These are phyloP conservation scores for Ramularia endophylla DNA, from an alignment of 2,329 filamentous ascomycete species.

Conservation along the genomic window DNA sequence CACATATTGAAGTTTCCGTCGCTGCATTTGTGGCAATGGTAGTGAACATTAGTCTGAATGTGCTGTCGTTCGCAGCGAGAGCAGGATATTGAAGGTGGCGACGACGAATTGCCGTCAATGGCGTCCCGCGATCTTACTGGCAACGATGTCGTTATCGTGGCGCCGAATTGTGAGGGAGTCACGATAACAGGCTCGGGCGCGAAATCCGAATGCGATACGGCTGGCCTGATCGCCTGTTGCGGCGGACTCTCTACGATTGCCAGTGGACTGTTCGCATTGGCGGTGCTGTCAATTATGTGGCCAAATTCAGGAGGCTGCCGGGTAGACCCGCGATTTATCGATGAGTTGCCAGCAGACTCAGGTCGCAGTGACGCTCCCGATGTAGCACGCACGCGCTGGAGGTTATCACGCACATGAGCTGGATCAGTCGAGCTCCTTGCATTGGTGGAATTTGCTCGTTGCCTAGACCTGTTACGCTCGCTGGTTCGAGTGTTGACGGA, in stretches of 20 bases:
- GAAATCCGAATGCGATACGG: constrained; percentile 1
- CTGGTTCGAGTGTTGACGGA: constrained; percentile 24
- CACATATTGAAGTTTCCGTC: constrained; percentile 74
- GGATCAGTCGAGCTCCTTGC: constrained; percentile 42
- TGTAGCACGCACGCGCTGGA: constrained; percentile 15
- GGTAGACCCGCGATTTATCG: not conserved
- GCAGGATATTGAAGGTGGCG: constrained; percentile 62
- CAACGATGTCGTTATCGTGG: no score
- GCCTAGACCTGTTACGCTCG: constrained; percentile 22
- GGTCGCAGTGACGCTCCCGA: constrained; percentile 6
- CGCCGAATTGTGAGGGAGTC: no score
- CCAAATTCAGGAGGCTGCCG: no score
- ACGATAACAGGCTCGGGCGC: constrained; percentile 9
- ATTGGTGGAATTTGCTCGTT: constrained; percentile 35
- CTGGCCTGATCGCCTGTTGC: not conserved
- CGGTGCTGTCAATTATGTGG: no score
- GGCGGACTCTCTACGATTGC: no score
- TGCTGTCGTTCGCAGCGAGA: constrained; percentile 62
- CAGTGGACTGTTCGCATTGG: no score
- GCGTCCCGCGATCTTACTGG: no score
- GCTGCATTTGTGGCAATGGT: constrained; percentile 68
- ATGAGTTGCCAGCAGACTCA: not conserved
- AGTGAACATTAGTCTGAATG: constrained; percentile 83
- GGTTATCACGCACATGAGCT: constrained; percentile 18
- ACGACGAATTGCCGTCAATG: constrained; percentile 1